These are phyloP conservation scores for Backusella morwellensis DNA, from an alignment of 192 early-diverging fungal genomes.

Conservation along the genomic window DNA sequence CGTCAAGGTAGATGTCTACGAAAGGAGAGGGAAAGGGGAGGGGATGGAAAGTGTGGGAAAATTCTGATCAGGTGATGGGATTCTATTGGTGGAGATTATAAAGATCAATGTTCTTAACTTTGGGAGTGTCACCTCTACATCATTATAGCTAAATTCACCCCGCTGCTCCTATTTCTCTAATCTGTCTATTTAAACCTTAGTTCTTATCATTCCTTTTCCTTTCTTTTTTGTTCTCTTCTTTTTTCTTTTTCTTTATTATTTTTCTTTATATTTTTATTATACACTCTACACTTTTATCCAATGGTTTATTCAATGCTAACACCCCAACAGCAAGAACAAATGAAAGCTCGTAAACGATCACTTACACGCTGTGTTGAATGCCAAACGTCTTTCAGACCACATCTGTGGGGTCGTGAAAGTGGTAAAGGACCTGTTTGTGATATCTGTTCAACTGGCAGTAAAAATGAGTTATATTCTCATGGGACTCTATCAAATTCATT, in stretches of 20 bases:
- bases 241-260: background rate
- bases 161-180: slow-evolving; percentile 9
- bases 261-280: background rate
- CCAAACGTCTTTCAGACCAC: slow-evolving; percentile 17
- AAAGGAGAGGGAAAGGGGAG: background rate
- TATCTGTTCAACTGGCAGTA: slow-evolving; percentile 10
- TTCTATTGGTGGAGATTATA: slow-evolving; percentile 6
- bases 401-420: slow-evolving; percentile 25
- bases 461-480: background rate
- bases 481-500: background rate
- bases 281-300: background rate
- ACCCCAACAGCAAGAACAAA: background rate
- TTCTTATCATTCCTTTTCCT: background rate
- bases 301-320: slow-evolving; percentile 11
- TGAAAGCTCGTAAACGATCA: slow-evolving; percentile 22
- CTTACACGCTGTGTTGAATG: slow-evolving; percentile 32
- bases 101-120: slow-evolving; percentile 7
- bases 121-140: slow-evolving; percentile 1
- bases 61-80: background rate
- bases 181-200: slow-evolving; percentile 6
- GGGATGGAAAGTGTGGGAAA: slow-evolving; percentile 8
- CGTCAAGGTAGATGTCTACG: background rate
- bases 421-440: slow-evolving; percentile 30
- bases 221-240: background rate
- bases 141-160: background rate